These are phyloP conservation scores for Stellera chamaejasme DNA, from an alignment of 345 rosid genomes.

Conservation along the genomic window DNA sequence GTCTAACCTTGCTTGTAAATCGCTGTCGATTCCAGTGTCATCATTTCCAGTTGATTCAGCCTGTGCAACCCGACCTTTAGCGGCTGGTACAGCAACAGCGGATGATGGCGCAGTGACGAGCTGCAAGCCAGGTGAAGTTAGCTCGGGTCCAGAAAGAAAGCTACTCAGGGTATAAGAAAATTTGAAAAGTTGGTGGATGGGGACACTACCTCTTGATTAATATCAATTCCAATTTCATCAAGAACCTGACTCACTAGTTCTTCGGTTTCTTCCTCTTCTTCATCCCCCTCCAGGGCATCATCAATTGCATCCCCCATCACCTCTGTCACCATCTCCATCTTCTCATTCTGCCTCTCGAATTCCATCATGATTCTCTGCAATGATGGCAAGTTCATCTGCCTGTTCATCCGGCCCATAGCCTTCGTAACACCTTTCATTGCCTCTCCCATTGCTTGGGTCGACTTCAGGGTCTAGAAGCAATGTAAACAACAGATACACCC, in stretches of 20 bases:
- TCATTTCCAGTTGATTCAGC: slow-evolving; percentile 43
- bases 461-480: slow-evolving; percentile 48
- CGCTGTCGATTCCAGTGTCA: slow-evolving; percentile 56
- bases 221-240: slow-evolving; percentile 67
- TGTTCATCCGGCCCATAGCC: slow-evolving; percentile 82
- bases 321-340: slow-evolving; percentile 73
- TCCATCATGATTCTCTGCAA: slow-evolving; percentile 73
- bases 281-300: slow-evolving; percentile 76
- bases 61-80: slow-evolving; percentile 54
- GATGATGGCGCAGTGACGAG: slow-evolving; percentile 65
- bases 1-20: slow-evolving; percentile 68
- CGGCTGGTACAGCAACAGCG: slow-evolving; percentile 50
- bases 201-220: slow-evolving; percentile 56
- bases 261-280: slow-evolving; percentile 78
- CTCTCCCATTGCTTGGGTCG: slow-evolving; percentile 83
- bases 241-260: slow-evolving; percentile 71
- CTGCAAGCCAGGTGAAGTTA: slow-evolving; percentile 20
- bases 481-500: background rate
- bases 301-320: slow-evolving; percentile 79
- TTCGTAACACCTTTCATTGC: slow-evolving; percentile 81
- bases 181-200: background rate
- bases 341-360: slow-evolving; percentile 75
- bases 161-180: background rate
- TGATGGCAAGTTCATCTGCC: slow-evolving; percentile 77
- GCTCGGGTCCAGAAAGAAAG: background rate